phyloP scores from a whole-genome alignment of 2,329 filamentous ascomycete species.

The Didymella pinodella region DNA sequence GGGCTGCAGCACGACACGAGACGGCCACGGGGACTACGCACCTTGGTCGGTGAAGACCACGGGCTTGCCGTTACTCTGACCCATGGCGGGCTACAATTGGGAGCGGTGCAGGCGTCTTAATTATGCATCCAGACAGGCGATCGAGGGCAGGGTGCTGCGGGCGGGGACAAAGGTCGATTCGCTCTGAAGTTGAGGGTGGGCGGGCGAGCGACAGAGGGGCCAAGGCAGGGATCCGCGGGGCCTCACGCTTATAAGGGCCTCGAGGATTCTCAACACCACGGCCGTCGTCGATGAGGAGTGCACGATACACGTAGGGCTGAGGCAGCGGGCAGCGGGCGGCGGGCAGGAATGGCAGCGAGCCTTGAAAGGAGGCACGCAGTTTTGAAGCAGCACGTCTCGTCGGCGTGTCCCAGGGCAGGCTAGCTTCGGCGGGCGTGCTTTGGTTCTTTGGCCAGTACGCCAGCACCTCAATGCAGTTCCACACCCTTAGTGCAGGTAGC shows the following conservation, averaged over 20 bases:
- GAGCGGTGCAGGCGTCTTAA: conserved; percentile 10
- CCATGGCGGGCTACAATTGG: conserved; percentile 67
- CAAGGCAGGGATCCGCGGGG: conserved; percentile 16
- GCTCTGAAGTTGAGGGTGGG: conserved; percentile 11
- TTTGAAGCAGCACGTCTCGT: conserved; percentile 25
- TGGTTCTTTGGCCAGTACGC: conserved; percentile 19
- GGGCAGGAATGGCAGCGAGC: conserved; percentile 14
- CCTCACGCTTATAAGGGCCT: conserved; percentile 9
- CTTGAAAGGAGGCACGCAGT: conserved; percentile 23
- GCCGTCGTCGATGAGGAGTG: not conserved
- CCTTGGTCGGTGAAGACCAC: conserved; percentile 93
- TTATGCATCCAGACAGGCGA: conserved; percentile 18
- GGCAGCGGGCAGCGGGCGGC: conserved; percentile 10
- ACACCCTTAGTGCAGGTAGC: conserved; percentile 19
- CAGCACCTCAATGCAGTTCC: conserved; percentile 19
- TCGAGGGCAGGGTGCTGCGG: conserved; percentile 6
- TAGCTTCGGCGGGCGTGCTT: conserved; percentile 24
- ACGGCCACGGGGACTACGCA: conserved; percentile 54
- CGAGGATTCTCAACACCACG: conserved; percentile 9
- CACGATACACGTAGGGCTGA: conserved; percentile 13
- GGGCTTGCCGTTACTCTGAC: conserved; percentile 93
- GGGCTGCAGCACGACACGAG: conserved; percentile 3
- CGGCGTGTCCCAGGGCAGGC: conserved; percentile 18
- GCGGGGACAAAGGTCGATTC: conserved; percentile 11
- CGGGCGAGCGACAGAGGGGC: conserved; percentile 8